Evolutionary conservation across 75 land plant species (phyloP).

Genomic region (Cupressus sempervirens): DNA sequence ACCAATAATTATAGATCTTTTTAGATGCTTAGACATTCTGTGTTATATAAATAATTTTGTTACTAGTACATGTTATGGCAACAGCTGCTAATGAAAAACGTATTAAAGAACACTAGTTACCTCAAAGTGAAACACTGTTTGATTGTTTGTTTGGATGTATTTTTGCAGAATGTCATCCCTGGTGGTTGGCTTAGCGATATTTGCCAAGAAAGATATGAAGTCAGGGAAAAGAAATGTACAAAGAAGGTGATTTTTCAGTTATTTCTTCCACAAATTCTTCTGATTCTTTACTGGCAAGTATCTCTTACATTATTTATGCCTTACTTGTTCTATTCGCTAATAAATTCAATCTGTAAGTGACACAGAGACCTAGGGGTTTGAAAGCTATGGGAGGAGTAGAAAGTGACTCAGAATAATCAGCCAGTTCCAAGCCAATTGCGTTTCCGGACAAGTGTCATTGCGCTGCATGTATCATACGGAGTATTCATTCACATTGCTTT

Average conservation of each 20-base stretch:
- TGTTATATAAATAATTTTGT: not conserved
- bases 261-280: not conserved
- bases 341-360: not conserved
- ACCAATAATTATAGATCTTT: not conserved
- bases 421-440: not conserved
- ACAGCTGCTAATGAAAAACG: not conserved
- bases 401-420: constrained; percentile 9
- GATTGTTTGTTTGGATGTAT: not conserved
- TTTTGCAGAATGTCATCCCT: constrained; percentile 56
- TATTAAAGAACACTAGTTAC: constrained; percentile 5
- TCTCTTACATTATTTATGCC: not conserved
- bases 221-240: constrained; percentile 55
- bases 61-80: not conserved
- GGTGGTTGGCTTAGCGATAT: constrained; percentile 72
- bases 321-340: not conserved
- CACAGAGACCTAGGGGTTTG: constrained; percentile 9
- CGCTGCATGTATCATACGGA: constrained; percentile 2
- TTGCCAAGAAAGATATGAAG: constrained; percentile 69
- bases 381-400: constrained; percentile 1
- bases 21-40: not conserved
- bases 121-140: constrained; percentile 35
- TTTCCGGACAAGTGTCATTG: no score
- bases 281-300: not conserved
- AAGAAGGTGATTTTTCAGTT: constrained; percentile 59
- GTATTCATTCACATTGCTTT: constrained; percentile 1